Base-by-base conservation (phyloP, 441 rosid genomes). In the Capsella rubella region DNA sequence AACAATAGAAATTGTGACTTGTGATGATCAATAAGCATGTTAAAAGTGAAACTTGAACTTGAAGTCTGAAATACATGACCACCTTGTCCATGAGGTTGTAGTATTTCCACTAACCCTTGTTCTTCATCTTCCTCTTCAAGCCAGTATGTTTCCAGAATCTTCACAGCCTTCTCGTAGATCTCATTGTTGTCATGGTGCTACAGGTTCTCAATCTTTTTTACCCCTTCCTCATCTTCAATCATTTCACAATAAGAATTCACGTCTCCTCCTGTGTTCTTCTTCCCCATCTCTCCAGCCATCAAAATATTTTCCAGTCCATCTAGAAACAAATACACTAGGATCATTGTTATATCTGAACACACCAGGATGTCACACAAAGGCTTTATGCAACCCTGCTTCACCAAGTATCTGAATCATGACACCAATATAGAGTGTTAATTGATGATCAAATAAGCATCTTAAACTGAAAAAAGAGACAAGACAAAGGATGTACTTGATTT, bases 201-300 rank as follows among this genome's bases (percentile, higher is more conserved):
- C 14, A 86, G 76, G 61, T 84, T 82, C 70, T 84, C 86, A 65
- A 86, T 86, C 81, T 86, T 81, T 76, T 86, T 84, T 60, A 82
- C 25, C 43, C 90, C 86, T 73, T 79, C 84, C 0, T 78, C 84
- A 58, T 81, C 90, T n/a, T 80, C 83, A 35, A 84, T 78, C 73
- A 79, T 27, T 50, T 82, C 81, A 9, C 77, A 78, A 49, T 56
- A 81, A 31, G 49, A 18, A 61, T 86, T 84, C 18, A 82, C 40
- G 47, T 72, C 74, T 16, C 76, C 79, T 18, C 76, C 79, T 18
- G 55, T 56, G 34, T 27, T 52, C 74, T 81, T 86, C 82, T 81
- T 86, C 82, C 81, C 85, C 29, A 82, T 81, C 75, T 80, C 82
- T 35, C 90, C 87, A 2, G 68, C 75, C 80, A 78, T 84, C 73